Base-by-base conservation (phyloP, 129 eudicot genomes). In the Ambrosia trifida region DNA sequence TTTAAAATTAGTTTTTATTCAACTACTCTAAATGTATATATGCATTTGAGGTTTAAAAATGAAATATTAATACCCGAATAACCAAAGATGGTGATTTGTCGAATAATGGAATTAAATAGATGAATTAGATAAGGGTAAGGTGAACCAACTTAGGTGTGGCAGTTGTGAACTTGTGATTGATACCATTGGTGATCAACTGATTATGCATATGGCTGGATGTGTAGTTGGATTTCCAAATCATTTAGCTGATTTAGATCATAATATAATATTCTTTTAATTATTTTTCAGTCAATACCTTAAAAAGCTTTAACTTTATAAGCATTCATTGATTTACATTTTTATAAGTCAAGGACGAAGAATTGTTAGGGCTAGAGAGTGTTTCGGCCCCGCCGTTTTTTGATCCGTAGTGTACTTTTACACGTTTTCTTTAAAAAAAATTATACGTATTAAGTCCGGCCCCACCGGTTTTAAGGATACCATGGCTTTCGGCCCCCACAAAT, bases 111-210 rank as follows among this genome's bases (percentile, higher is more conserved):
- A 7, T 68, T 13, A 51, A 41, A 1, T 40, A 60, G 35, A 28
- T 7, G 9, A 14, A 49, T 69, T 33, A 69, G 44, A 46, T 68
- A 77, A 69, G 66, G 41, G 51, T 69, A 69, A 24, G 81, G 76
- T 77, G 72, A 77, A 69, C 80, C 72, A 77, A 76, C 49, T 59
- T 69, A 77, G 81, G 66, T 69, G 65, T 47, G 64, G 81, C 38
- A 61, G 81, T 60, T 69, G 76, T 50, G 47, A 70, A 61, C 76
- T 60, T 69, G 76, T 50, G 47, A 70, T 77, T 77, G 79, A 56
- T 66, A 24, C 33, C 51, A 64, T 50, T 31, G 72, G 57, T 68
- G 50, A 24, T 24, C 28, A 24, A 24, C 28, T 24, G 28, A 19
- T 19, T 11, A 66, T 66, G 45, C 40, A 56, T 20, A 52, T 35